Percentiles rank a stretch among this genome's conserved stretches.
Evolutionary conservation across 2,329 filamentous ascomycete genomes (phyloP).

Genomic region (Aaosphaeria pasadenensis): DNA sequence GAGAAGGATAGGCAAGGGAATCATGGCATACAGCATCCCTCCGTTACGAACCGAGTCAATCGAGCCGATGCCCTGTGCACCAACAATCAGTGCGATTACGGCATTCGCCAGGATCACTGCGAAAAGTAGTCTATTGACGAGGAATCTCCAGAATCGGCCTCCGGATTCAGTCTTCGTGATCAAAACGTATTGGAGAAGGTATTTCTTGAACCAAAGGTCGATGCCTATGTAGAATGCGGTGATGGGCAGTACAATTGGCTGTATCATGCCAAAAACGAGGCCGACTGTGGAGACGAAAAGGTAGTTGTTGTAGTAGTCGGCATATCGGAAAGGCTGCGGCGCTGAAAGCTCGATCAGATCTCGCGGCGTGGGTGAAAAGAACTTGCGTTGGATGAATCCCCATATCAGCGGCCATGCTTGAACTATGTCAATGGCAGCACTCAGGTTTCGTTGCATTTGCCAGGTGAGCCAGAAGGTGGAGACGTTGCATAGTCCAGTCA

Average conservation of each 20-base stretch:
- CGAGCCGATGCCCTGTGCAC: slow-evolving; percentile 57
- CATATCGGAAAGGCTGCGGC: slow-evolving; percentile 88
- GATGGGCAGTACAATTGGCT: slow-evolving; percentile 82
- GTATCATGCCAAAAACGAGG: slow-evolving; percentile 76
- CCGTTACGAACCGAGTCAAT: slow-evolving; percentile 38
- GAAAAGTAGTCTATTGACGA: slow-evolving; percentile 91
- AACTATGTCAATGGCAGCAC: slow-evolving; percentile 75
- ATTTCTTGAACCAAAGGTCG: slow-evolving; percentile 90
- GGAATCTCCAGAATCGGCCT: slow-evolving; percentile 82
- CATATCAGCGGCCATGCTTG: slow-evolving; percentile 79
- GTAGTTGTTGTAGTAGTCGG: slow-evolving; percentile 97
- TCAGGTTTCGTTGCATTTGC: slow-evolving; percentile 86
- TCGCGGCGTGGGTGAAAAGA: slow-evolving; percentile 81
- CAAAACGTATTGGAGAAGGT: slow-evolving; percentile 79
- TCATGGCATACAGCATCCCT: slow-evolving; percentile 63
- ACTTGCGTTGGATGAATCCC: slow-evolving; percentile 76
- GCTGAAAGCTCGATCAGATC: slow-evolving; percentile 91
- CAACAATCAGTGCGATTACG: slow-evolving; percentile 74
- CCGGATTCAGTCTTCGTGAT: slow-evolving; percentile 95
- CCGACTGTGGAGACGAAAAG: slow-evolving; percentile 88
- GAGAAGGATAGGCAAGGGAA: slow-evolving; percentile 76
- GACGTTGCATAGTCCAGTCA: slow-evolving; percentile 74
- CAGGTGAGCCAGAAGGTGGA: slow-evolving; percentile 94
- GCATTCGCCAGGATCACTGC: slow-evolving; percentile 73
- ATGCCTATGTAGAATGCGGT: slow-evolving; percentile 85